Evolutionary conservation across 768 basidiomycete genomes (phyloP), one percentile per base, ranked within the genome.

Genomic region (Lentinula guzmanii): DNA sequence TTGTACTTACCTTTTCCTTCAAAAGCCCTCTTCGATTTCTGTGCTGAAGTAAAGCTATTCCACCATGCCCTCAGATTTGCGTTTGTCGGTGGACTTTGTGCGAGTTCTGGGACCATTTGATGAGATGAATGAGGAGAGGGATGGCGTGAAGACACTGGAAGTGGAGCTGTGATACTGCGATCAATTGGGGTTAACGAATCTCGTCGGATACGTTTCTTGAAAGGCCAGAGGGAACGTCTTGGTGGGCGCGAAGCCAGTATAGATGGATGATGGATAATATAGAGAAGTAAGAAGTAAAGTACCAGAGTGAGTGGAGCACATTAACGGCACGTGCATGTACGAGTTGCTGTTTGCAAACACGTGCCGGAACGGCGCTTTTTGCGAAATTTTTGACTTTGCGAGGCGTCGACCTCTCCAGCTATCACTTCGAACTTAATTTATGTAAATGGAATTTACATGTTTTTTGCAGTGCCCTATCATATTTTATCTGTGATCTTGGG

Each of bases 1-100:
- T 18, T 48, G 50, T 24, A 71, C 78, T 58, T 51, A 81, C 84
- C 77, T 69, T 72, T 75, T 48, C 71, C 71, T 61, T 81, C 82
- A 3, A 72, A 73, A 28, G 84, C 79, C 66, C 82, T 86, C 76
- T 86, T 90, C 15, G 78, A 64, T 65, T 78, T 82, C 70, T 89
- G 87, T 1, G 80, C 77, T 63, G 85, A 81, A 3, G 83, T 85
- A 66, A 93, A 90, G 65, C 86, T 84, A 51, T 83, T 81, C 88
- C 91, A 91, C 91, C 92, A 94, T 9, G 90, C 82, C 75, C 86
- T 89, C 54, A 91, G 82, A 62, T 75, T 83, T 1, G 84, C 82
- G 64, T 79, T 86, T 9, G 79, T 76, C 5, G 83, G 79, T 28
- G 78, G 71, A 4, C 69, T 62, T 35, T 60, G 65, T 52, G 64